Conservation (phyloP, 768 basidiomycete genomes). For the Pulveroboletus sp. region DNA sequence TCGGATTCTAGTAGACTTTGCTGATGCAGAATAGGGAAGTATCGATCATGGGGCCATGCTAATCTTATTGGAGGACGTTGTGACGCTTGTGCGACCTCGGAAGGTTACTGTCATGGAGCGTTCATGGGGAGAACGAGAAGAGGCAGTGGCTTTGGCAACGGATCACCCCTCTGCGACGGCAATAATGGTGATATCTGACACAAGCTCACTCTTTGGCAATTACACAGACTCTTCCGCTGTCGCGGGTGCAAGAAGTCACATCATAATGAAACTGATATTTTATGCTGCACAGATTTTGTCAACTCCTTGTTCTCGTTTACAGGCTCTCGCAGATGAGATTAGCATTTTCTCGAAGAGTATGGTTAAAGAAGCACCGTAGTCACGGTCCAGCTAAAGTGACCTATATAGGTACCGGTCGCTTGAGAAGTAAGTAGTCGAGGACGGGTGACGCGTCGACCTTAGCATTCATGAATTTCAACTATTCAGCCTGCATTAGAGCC, state of each 20-base stretch:
- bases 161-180: slow-evolving; percentile 13
- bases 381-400: not conserved
- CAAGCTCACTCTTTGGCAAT: slow-evolving; percentile 18
- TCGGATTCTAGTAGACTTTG: not conserved
- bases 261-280: slow-evolving; percentile 60
- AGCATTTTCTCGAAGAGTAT: slow-evolving; percentile 24
- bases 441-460: not conserved
- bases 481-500: no score
- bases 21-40: slow-evolving; percentile 28
- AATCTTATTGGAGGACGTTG: slow-evolving; percentile 54
- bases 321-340: slow-evolving; percentile 40
- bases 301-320: slow-evolving; percentile 41
- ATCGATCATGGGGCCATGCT: slow-evolving; percentile 40
- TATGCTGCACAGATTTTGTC: slow-evolving; percentile 61
- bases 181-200: slow-evolving; percentile 28
- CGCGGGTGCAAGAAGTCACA: slow-evolving; percentile 26
- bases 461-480: no score
- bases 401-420: not conserved
- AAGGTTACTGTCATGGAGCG: slow-evolving; percentile 14
- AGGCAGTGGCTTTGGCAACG: not conserved
- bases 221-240: not conserved
- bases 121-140: not conserved
- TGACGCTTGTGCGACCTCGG: slow-evolving; percentile 47
- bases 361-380: slow-evolving; percentile 15
- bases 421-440: not conserved